Conservation (phyloP, 192 early-diverging fungal species). For the Backusella circina region DNA sequence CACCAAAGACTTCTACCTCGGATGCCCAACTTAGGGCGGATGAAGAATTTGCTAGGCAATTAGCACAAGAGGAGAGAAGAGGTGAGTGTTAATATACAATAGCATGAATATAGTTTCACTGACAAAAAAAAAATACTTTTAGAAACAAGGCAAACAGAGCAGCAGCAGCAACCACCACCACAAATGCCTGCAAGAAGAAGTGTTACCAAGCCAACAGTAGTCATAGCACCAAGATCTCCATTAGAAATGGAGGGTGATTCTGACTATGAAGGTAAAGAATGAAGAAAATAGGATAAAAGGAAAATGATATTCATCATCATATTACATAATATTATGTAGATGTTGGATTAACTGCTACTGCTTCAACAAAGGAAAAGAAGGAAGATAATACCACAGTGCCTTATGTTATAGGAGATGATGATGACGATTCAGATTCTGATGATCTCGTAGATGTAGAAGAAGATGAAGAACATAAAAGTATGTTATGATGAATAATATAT, state of each 20-base stretch:
- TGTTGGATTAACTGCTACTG: background rate
- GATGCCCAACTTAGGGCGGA: constrained; percentile 46
- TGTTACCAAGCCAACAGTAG: background rate
- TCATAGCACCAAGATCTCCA: constrained; percentile 8
- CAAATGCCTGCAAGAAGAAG: background rate
- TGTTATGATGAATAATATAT: background rate
- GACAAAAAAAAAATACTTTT: no score
- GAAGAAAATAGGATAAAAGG: background rate
- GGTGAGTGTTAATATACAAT: background rate
- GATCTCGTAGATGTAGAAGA: constrained; percentile 25
- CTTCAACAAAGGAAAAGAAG: background rate
- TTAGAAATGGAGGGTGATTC: constrained; percentile 13
- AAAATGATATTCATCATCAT: background rate
- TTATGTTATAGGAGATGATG: constrained; percentile 28
- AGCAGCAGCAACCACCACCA: background rate
- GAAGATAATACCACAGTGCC: background rate
- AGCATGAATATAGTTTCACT: no score
- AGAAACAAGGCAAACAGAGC: background rate
- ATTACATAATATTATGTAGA: background rate
- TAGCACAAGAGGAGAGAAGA: constrained; percentile 34
- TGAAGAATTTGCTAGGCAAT: constrained; percentile 49
- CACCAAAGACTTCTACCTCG: constrained; percentile 31
- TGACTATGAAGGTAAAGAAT: constrained; percentile 6
- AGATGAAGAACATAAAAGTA: background rate
- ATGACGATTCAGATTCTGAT: constrained; percentile 21